Evolutionary conservation across 148 eudicot genomes (phyloP).

Genomic region (Mesembryanthemum crystallinum): DNA sequence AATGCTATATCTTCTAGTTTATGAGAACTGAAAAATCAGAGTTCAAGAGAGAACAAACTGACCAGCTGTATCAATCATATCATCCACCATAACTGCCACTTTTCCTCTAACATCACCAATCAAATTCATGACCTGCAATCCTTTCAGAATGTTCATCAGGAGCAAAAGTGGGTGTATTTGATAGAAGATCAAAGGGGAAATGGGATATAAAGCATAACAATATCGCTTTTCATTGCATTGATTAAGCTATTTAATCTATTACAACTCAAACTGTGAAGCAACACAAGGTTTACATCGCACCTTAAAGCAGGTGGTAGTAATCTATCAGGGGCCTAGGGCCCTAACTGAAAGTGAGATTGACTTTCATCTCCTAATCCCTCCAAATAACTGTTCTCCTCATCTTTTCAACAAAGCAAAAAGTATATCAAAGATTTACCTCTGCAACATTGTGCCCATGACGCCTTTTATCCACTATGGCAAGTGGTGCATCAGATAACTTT

Average conservation of each 20-base stretch:
- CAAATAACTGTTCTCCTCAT: neutral
- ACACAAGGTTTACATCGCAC: neutral
- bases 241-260: neutral
- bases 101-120: slow-evolving; percentile 97
- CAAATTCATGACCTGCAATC: slow-evolving; percentile 82
- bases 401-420: neutral
- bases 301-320: neutral
- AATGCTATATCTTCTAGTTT: neutral
- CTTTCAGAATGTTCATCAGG: neutral
- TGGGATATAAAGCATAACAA: neutral
- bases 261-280: slow-evolving; percentile 1
- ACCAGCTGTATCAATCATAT: slow-evolving; percentile 99
- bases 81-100: slow-evolving; percentile 97
- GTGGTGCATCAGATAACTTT: slow-evolving; percentile 92
- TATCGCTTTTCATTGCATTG: neutral
- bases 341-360: neutral
- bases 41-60: slow-evolving; percentile 21
- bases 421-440: slow-evolving; percentile 53
- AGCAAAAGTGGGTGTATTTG: neutral
- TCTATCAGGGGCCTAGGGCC: neutral
- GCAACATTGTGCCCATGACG: slow-evolving; percentile 95
- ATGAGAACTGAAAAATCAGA: neutral
- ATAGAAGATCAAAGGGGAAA: neutral
- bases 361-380: neutral
- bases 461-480: slow-evolving; percentile 96